Conservation (phyloP, 257 asterid species). For the Pogostemon cablin region DNA sequence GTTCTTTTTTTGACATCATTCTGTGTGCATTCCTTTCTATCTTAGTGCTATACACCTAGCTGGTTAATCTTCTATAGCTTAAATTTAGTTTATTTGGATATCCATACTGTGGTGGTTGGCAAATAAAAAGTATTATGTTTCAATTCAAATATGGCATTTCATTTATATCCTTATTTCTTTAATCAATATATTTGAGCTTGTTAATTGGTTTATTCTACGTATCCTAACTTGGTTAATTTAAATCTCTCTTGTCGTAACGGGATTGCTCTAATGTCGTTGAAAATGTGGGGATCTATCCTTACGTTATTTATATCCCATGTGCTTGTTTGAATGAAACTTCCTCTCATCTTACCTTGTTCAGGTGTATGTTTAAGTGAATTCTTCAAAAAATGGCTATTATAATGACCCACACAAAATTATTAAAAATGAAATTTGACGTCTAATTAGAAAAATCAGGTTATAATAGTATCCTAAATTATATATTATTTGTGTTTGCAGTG, state of each 20-base stretch:
- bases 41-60: not conserved
- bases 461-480: no score
- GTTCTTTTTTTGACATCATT: not conserved
- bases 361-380: no score
- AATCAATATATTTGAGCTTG: not conserved
- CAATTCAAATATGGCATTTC: constrained; percentile 2
- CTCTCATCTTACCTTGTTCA: no score
- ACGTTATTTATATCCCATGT: no score
- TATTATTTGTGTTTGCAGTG: no score
- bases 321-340: no score
- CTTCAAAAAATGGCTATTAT: no score
- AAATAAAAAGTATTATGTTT: constrained; percentile 1
- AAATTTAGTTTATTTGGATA: not conserved
- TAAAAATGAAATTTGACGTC: no score
- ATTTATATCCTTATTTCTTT: not conserved
- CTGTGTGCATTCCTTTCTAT: not conserved
- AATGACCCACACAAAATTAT: no score
- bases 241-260: not conserved
- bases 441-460: no score
- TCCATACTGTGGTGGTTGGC: constrained; percentile 9
- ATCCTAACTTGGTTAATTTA: not conserved
- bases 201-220: not conserved
- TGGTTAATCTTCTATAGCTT: not conserved
- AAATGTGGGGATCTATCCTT: not conserved
- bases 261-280: constrained; percentile 15